Evolutionary conservation across 305 asterid species (phyloP).

Genomic region (Ilex paraguariensis): DNA sequence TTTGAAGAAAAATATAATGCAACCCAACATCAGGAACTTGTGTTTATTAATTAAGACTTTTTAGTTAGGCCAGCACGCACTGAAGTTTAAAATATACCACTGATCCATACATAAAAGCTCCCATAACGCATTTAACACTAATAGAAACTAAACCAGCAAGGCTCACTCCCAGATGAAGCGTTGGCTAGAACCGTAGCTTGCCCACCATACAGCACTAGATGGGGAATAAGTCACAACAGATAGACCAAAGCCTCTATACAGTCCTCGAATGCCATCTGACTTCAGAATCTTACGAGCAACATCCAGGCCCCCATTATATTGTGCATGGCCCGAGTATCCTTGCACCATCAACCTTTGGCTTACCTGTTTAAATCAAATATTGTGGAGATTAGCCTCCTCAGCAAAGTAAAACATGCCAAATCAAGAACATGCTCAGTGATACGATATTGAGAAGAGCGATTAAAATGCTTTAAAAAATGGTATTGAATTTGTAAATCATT

Average conservation of each 20-base stretch:
- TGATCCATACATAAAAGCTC: too few species aligned
- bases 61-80: too few species aligned
- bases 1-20: too few species aligned
- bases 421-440: too few species aligned
- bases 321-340: slow-evolving; percentile 97
- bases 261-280: slow-evolving; percentile 82
- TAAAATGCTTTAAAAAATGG: not conserved
- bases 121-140: not conserved
- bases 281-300: slow-evolving; percentile 79
- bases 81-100: too few species aligned
- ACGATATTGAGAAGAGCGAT: too few species aligned
- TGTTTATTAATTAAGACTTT: too few species aligned
- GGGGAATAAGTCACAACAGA: slow-evolving; percentile 92
- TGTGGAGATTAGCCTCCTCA: too few species aligned
- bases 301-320: slow-evolving; percentile 90
- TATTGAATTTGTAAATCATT: not conserved
- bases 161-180: slow-evolving; percentile 76
- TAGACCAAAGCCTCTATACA: slow-evolving; percentile 93
- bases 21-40: too few species aligned
- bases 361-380: slow-evolving; percentile 53
- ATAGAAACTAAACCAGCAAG: slow-evolving; percentile 8
- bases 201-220: slow-evolving; percentile 99
- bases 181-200: slow-evolving; percentile 97
- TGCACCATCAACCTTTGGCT: slow-evolving; percentile 99
- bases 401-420: too few species aligned